Evolutionary conservation across 148 eudicot genomes (phyloP).

Genomic region (Bassia scoparia): DNA sequence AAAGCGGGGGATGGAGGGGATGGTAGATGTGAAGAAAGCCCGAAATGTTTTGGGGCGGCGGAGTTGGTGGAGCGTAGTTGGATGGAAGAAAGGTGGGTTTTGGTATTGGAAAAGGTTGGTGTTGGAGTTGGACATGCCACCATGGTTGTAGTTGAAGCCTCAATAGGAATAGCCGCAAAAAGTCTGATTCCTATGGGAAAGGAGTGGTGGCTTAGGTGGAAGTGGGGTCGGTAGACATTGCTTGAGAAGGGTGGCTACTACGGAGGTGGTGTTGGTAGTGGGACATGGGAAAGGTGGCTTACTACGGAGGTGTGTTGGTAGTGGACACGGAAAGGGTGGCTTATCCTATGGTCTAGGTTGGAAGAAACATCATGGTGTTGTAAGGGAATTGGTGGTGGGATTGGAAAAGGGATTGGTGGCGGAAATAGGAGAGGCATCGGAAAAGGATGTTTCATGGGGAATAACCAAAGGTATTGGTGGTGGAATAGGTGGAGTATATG

Average conservation of each 20-base stretch:
- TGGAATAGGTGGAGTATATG: not conserved
- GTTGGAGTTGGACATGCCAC: not conserved
- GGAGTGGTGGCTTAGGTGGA: too few relatives aligned
- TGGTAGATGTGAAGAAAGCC: slow-evolving; percentile 21
- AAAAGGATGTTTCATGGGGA: not conserved
- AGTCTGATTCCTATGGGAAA: too few relatives aligned
- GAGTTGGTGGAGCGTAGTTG: too few relatives aligned
- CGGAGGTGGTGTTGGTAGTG: not conserved
- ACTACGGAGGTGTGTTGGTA: slow-evolving; percentile 19
- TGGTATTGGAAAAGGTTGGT: slow-evolving; percentile 21
- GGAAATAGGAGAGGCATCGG: slow-evolving; percentile 7
- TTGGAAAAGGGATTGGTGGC: slow-evolving; percentile 12
- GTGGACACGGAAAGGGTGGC: slow-evolving; percentile 12
- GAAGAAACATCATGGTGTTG: too few relatives aligned
- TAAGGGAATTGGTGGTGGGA: slow-evolving; percentile 12
- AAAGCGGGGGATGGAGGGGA: slow-evolving; percentile 10
- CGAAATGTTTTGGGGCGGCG: slow-evolving; percentile 16
- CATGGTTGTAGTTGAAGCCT: slow-evolving; percentile 9
- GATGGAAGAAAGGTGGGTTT: slow-evolving; percentile 26
- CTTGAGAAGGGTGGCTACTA: too few relatives aligned
- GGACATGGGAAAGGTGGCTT: slow-evolving; percentile 12
- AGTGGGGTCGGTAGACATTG: too few relatives aligned
- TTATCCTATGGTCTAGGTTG: too few relatives aligned
- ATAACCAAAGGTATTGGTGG: not conserved
- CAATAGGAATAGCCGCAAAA: too few relatives aligned